These are phyloP conservation scores for Ophiostoma sp. DNA, from an alignment of 2,329 filamentous ascomycete genomes.

Conservation along the genomic window DNA sequence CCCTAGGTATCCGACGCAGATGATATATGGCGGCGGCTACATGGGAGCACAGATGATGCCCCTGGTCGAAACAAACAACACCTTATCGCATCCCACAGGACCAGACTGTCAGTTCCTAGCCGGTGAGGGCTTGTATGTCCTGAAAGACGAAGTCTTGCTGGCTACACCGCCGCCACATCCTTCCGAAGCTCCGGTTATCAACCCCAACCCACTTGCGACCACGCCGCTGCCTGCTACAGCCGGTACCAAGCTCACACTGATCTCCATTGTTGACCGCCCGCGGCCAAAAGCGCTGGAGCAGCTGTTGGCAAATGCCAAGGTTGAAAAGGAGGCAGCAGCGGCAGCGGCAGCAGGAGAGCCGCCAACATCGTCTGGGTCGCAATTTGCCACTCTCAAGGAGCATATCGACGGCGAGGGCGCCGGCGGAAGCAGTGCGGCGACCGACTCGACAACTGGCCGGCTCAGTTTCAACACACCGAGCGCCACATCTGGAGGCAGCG, in stretches of 20 bases:
- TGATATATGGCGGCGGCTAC: conserved; percentile 66
- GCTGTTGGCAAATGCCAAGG: conserved; percentile 38
- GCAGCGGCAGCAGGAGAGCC: conserved; percentile 35
- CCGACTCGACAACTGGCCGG: conserved; percentile 25
- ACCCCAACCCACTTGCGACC: conserved; percentile 86
- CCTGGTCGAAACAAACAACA: conserved; percentile 92
- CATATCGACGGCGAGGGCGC: conserved; percentile 24
- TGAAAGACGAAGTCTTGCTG: conserved; percentile 86
- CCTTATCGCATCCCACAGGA: conserved; percentile 70
- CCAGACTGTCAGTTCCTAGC: conserved; percentile 86
- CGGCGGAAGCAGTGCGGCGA: conserved; percentile 2
- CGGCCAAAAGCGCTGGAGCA: conserved; percentile 49
- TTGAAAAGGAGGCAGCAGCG: conserved; percentile 35
- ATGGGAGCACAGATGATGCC: conserved; percentile 63
- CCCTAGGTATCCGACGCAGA: conserved; percentile 71
- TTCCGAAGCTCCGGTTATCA: conserved; percentile 79
- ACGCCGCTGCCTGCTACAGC: conserved; percentile 74
- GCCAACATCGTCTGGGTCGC: not conserved
- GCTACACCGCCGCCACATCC: conserved; percentile 94
- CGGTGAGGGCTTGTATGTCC: conserved; percentile 72
- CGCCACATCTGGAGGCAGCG: conserved; percentile 24
- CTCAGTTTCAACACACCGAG: conserved; percentile 27
- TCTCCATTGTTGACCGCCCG: conserved; percentile 62
- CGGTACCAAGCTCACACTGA: conserved; percentile 77
- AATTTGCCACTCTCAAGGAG: conserved; percentile 24